A percentile compares a stretch with the other conserved stretches of the same genome.
phyloP scores from a whole-genome alignment of 2,329 filamentous ascomycete genomes.

The Drechslerella coelobrocha region DNA sequence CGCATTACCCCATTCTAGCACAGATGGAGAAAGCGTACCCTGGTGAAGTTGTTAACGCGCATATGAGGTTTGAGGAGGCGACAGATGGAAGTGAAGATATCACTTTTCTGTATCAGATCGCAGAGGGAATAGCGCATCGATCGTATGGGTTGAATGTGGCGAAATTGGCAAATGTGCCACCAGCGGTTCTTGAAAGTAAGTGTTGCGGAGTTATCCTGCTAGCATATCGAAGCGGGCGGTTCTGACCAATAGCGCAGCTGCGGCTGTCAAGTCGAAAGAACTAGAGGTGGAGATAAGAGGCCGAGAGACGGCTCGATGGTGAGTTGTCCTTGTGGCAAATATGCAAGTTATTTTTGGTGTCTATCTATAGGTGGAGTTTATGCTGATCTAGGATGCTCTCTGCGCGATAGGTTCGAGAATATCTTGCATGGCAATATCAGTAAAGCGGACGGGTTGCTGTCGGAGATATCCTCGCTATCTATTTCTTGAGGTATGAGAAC shows the following conservation, averaged over 20 bases:
- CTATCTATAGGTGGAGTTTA: conserved; percentile 20
- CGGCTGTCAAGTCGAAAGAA: conserved; percentile 76
- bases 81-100: conserved; percentile 68
- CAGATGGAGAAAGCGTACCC: conserved; percentile 72
- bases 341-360: conserved; percentile 24
- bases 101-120: conserved; percentile 93
- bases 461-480: conserved; percentile 46
- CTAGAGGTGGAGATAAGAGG: conserved; percentile 74
- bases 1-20: conserved; percentile 89
- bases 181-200: conserved; percentile 70
- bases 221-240: conserved; percentile 9
- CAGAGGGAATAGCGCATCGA: conserved; percentile 87
- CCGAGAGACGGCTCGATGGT: conserved; percentile 42
- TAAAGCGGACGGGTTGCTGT: conserved; percentile 31
- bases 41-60: conserved; percentile 79
- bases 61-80: conserved; percentile 82
- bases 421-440: conserved; percentile 44
- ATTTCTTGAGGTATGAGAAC: conserved; percentile 36
- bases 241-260: conserved; percentile 61
- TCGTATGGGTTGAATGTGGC: conserved; percentile 96
- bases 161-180: conserved; percentile 79
- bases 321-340: conserved; percentile 39
- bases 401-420: conserved; percentile 37
- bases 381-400: conserved; percentile 27
- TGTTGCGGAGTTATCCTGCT: conserved; percentile 17